Conservation (phyloP, 768 basidiomycete species). For the Coprinellus aureogranulatus region DNA sequence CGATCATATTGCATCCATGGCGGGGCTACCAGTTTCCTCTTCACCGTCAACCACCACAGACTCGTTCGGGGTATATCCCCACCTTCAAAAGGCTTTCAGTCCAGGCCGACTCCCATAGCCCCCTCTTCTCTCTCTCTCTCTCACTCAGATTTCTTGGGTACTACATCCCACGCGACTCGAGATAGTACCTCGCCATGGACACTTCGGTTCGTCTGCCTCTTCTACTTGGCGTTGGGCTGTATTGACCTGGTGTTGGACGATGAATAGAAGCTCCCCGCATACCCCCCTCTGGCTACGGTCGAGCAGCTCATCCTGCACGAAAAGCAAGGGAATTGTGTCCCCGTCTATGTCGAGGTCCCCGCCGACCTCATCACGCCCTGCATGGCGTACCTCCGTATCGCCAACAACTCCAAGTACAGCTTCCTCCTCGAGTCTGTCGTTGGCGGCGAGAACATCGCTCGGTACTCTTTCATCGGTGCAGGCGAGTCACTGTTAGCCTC, state of each 20-base stretch:
- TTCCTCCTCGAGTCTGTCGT: constrained; percentile 93
- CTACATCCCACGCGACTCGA: not conserved
- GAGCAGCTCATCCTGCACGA: constrained; percentile 77
- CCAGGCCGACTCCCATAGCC: not conserved
- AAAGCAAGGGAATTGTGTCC: constrained; percentile 88
- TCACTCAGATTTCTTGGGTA: not conserved
- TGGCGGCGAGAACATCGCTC: constrained; percentile 84
- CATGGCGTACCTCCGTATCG: constrained; percentile 90
- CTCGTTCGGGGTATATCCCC: not conserved
- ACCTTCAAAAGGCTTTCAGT: not conserved
- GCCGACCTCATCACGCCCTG: constrained; percentile 97
- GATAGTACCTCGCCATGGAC: constrained; percentile 45
- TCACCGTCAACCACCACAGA: constrained; percentile 8
- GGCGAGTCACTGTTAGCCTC: constrained; percentile 46
- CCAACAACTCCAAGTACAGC: constrained; percentile 90
- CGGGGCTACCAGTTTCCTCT: constrained; percentile 1
- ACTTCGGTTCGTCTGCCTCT: constrained; percentile 38
- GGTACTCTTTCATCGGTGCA: constrained; percentile 95
- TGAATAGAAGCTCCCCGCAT: constrained; percentile 60
- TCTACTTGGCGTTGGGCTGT: not conserved
- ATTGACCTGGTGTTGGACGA: not conserved
- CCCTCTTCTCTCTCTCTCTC: not conserved
- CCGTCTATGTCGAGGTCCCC: constrained; percentile 88
- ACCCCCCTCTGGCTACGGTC: constrained; percentile 70
- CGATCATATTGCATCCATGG: constrained; percentile 4